Evolutionary conservation across 176 grass and related monocot species (phyloP), one percentile per base, ranked within the genome.

Genomic region (Aegilops tauschii): DNA sequence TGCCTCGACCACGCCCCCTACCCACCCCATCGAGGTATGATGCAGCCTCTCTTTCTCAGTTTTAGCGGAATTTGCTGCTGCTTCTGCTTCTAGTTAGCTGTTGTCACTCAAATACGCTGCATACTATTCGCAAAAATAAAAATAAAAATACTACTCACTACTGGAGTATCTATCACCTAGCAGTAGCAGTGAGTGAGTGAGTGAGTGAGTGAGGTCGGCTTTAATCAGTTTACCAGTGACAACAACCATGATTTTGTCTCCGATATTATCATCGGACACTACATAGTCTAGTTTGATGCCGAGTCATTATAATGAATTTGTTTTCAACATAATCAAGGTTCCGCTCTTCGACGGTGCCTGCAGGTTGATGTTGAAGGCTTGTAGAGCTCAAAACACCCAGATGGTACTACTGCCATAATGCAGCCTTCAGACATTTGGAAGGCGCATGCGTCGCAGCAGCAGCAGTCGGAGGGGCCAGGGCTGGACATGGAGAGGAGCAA

Each of bases 401-500:
- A 88, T 91, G 90, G 84, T 85, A 77, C 77, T 82, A 77, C 77
- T 85, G 85, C 78, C 90, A 91, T 91, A 85, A 91, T 88, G 90
- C 5, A 61, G 90, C 71, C 90, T 73, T 82, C 71, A 65, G 78
- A 66, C 82, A 85, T 91, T 71, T 88, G 86, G 70, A 88, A 88
- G 82, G 82, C 64, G 40, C 82, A 88, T 88, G 90, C 71, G n/a
- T 84, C 85, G 21, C 68, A 40, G 8, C 39, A 6, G 34, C 34
- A 40, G 39, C 8, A 73, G 40, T 84, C 84, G 73, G 84, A 87
- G 62, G 82, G 78, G 31, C 78, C 90, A 65, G 72, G 18, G 11
- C 86, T 91, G 90, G 90, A 91, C 40, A 91, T 91, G 90, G 90
- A 91, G 90, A 88, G 86, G 61, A 90, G 90, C 68, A 90, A 95